A percentile compares a stretch with the other conserved stretches of the same genome.
These are phyloP conservation scores for Arctium lappa DNA, from an alignment of 129 eudicot genomes.

Conservation along the genomic window DNA sequence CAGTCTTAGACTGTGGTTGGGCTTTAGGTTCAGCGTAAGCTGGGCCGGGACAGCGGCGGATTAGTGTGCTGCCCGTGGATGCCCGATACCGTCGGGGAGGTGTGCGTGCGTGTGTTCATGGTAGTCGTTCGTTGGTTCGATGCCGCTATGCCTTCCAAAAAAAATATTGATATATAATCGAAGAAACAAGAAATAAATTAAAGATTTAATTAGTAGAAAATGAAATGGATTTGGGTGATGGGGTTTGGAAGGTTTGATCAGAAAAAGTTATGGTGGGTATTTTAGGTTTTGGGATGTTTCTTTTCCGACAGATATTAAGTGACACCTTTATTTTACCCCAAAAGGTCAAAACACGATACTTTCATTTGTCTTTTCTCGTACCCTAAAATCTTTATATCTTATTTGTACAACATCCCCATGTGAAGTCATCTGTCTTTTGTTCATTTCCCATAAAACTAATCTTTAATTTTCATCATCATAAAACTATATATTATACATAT, in stretches of 20 bases:
- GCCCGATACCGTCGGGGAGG: too few species aligned
- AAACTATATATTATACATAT: too few species aligned
- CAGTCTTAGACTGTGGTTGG: too few species aligned
- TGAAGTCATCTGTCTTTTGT: conserved; percentile 30
- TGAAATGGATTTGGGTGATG: neutral
- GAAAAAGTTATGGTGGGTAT: neutral
- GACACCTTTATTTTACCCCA: conserved; percentile 35
- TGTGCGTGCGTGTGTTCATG: too few species aligned
- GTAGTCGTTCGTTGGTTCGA: too few species aligned
- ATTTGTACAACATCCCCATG: conserved; percentile 35
- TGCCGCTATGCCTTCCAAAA: too few species aligned
- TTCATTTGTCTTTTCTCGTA: conserved; percentile 35
- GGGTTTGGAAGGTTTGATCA: conserved; percentile 24
- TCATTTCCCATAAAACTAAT: conserved; percentile 14
- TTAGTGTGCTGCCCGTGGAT: too few species aligned
- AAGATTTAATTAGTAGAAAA: neutral
- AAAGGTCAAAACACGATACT: conserved; percentile 30
- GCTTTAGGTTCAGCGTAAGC: too few species aligned
- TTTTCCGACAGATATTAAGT: conserved; percentile 25
- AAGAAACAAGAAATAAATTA: too few species aligned
- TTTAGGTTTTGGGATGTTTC: conserved; percentile 28
- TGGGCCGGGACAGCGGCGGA: too few species aligned
- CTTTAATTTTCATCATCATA: neutral
- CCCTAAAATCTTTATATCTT: conserved; percentile 32
- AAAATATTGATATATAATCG: too few species aligned